These are phyloP conservation scores for Tetrapyrgos nigripes DNA, from an alignment of 1,284 basidiomycete species.

Conservation along the genomic window DNA sequence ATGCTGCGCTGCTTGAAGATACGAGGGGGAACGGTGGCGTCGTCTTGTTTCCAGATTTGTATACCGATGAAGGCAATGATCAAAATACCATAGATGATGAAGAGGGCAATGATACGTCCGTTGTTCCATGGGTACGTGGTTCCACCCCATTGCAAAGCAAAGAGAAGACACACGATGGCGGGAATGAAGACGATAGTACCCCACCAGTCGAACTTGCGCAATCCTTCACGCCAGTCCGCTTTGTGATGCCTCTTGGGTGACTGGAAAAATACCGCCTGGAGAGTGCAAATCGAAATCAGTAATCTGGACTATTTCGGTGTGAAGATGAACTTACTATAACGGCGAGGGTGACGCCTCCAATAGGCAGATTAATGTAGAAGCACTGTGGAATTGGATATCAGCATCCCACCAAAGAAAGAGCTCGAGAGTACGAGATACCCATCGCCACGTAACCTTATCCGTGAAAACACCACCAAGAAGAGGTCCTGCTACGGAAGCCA, in stretches of 20 bases:
- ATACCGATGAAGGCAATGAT: conserved; percentile 17
- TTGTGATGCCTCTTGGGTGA: too few species aligned
- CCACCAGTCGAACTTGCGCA: conserved; percentile 20
- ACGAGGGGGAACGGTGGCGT: conserved; percentile 21
- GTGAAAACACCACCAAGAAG: conserved; percentile 13
- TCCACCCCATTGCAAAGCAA: conserved; percentile 27
- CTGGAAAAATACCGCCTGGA: too few species aligned
- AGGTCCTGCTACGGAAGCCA: conserved; percentile 11
- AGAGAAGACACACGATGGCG: conserved; percentile 18
- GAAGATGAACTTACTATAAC: too few species aligned
- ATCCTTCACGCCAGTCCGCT: too few species aligned
- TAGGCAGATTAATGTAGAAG: too few species aligned
- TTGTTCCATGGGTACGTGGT: conserved; percentile 20
- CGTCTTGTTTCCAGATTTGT: too few species aligned
- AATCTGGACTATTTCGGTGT: too few species aligned
- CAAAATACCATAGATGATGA: conserved; percentile 21
- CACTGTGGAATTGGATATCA: too few species aligned
- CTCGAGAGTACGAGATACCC: neutral
- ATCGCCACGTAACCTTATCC: conserved; percentile 7
- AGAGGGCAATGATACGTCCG: conserved; percentile 18
- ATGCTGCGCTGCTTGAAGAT: conserved; percentile 22
- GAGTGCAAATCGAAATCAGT: too few species aligned
- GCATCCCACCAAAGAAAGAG: too few species aligned
- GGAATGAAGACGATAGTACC: conserved; percentile 20
- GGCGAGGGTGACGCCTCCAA: too few species aligned